These are phyloP conservation scores for Thielaviopsis punctulata DNA, from an alignment of 2,329 filamentous ascomycete species.

Conservation along the genomic window DNA sequence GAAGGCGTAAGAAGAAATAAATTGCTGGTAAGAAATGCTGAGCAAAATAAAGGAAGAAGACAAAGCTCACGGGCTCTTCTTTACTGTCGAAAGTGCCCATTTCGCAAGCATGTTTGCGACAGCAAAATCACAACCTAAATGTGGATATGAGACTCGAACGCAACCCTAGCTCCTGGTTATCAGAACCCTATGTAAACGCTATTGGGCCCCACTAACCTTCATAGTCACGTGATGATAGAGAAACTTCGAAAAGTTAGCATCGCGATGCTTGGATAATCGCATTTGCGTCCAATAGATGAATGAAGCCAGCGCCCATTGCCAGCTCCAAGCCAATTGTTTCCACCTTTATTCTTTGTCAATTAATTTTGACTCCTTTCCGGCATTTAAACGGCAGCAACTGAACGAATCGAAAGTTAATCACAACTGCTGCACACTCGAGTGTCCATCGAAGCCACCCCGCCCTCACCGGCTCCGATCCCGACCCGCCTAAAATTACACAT, in stretches of 20 bases:
- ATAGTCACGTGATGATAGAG: conserved; percentile 5
- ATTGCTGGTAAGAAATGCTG: background rate
- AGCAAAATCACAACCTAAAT: background rate
- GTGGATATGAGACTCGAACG: background rate
- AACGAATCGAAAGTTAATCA: background rate
- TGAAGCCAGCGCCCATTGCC: background rate
- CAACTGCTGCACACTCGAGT: background rate
- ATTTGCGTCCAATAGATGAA: background rate
- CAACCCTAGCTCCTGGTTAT: too few relatives aligned
- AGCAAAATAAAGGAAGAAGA: background rate
- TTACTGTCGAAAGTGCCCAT: background rate
- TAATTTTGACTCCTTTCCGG: background rate
- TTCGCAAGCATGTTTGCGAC: background rate
- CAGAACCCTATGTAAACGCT: too few relatives aligned
- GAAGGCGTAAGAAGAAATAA: background rate
- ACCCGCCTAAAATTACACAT: background rate
- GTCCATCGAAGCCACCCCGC: background rate
- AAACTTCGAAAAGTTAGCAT: conserved; percentile 8
- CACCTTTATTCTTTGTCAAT: background rate
- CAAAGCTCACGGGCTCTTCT: background rate
- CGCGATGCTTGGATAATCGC: background rate
- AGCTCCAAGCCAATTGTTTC: background rate
- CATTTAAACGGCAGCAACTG: background rate
- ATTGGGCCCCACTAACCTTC: conserved; percentile 4
- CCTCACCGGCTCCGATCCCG: background rate